Evolutionary conservation across 2,329 filamentous ascomycete species (phyloP).

Genomic region (Colletotrichum siamense): DNA sequence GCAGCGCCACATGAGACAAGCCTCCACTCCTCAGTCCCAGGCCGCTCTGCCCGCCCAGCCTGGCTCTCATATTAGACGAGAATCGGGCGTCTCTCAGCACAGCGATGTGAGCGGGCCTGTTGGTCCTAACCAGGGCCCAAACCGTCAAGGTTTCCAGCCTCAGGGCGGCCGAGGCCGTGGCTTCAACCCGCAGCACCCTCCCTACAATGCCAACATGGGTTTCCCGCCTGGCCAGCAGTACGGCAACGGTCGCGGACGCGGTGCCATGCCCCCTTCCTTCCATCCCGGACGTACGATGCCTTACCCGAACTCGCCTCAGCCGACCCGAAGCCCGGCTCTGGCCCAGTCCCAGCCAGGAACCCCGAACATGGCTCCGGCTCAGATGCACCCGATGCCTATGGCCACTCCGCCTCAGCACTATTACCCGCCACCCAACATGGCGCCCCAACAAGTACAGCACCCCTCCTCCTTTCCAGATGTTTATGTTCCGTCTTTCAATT

Average conservation of each 20-base stretch:
- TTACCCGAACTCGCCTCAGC: constrained; percentile 70
- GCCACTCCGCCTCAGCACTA: constrained; percentile 67
- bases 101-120: constrained; percentile 72
- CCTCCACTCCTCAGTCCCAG: constrained; percentile 63
- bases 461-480: constrained; percentile 44
- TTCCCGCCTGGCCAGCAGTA: constrained; percentile 46
- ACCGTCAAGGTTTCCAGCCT: constrained; percentile 58
- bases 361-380: constrained; percentile 69
- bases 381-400: constrained; percentile 68
- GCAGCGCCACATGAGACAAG: constrained; percentile 73
- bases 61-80: constrained; percentile 79
- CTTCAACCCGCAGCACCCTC: constrained; percentile 51
- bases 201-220: constrained; percentile 48
- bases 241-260: constrained; percentile 53
- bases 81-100: constrained; percentile 57
- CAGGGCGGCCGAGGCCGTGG: constrained; percentile 57
- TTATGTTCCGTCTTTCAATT: constrained; percentile 24
- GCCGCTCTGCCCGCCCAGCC: constrained; percentile 67
- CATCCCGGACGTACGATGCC: constrained; percentile 43
- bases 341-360: constrained; percentile 71
- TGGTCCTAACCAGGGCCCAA: constrained; percentile 62
- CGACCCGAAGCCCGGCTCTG: constrained; percentile 70
- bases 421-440: constrained; percentile 59
- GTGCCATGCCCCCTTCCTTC: constrained; percentile 53
- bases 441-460: constrained; percentile 63